Base-by-base conservation (phyloP, 768 basidiomycete genomes). In the Phlebiopsis flavidoalba region DNA sequence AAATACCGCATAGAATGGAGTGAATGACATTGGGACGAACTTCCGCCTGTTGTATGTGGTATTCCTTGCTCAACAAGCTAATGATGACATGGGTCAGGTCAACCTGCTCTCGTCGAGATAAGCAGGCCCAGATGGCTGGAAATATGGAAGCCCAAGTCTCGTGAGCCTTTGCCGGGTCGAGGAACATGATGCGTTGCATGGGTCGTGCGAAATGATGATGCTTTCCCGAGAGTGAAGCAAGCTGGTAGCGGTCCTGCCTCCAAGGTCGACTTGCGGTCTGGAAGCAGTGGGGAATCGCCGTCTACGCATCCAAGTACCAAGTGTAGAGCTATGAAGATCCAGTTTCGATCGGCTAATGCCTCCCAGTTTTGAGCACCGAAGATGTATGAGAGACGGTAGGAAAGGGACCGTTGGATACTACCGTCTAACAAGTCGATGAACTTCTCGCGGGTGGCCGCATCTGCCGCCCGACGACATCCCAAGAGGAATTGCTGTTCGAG, bases 311-410 rank as follows among this genome's bases (percentile, higher is more conserved):
- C 91, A 17, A 98, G 82, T 8, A 98, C 76, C 36, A 98, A 85
- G 68, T 96, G 90, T 26, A 98, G 77, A 15, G 95, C 93, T 19
- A 98, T 81, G 65, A 91, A 88, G 36, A 95, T 88, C 97, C 97
- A 99, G 67, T 97, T 93, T 58, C 91, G 85, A 62, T 96, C 94
- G 2, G 91, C 85, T 19, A 99, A 74, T 1, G 88, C 84, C 59
- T 98, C 97, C 97, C 97, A 99, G 66, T 81, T 93, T 73, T 98
- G 96, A 15, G 95, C 89, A 24, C 91, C 94, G 43, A 96, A 78
- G 64, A 98, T 86, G 72, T 95, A 98, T 45, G 89, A 88, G 51
- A 99, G 73, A 26, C 97, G 89, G 61, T 82, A 86, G 60, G 84
- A 83, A 11, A 97, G 80, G 1, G 89, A 88, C 36, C 89, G 85